Conservation (phyloP, 345 rosid genomes). For the Sisymbrium irio region DNA sequence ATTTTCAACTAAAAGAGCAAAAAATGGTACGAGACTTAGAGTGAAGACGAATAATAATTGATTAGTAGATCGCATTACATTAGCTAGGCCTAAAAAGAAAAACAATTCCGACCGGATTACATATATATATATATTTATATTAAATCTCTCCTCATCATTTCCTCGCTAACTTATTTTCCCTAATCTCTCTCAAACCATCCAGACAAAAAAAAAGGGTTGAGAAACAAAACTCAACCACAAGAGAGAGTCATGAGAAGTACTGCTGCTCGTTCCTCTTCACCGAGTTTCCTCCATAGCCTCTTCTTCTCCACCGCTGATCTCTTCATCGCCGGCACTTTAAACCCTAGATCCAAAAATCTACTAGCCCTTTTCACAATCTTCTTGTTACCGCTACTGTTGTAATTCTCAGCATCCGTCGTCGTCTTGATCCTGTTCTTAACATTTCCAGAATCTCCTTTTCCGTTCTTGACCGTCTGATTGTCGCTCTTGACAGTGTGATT, state of each 20-base stretch:
- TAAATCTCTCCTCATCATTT: conserved; percentile 16
- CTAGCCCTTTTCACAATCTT: conserved; percentile 19
- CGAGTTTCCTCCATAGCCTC: conserved; percentile 53
- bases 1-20: not conserved
- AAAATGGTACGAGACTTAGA: not conserved
- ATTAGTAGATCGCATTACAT: conserved; percentile 10
- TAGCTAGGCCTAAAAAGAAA: not conserved
- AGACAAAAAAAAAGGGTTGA: not conserved
- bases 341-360: conserved; percentile 56
- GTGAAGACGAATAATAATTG: not conserved
- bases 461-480: conserved; percentile 2
- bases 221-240: conserved; percentile 53
- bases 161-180: conserved; percentile 25
- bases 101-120: conserved; percentile 22
- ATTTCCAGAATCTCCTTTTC: conserved; percentile 34
- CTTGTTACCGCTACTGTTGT: not conserved
- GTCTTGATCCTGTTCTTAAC: conserved; percentile 69
- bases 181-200: conserved; percentile 7
- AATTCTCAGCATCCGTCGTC: not conserved
- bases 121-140: conserved; percentile 7
- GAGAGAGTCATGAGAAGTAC: conserved; percentile 86
- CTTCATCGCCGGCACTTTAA: conserved; percentile 72
- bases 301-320: conserved; percentile 62
- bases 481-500: conserved; percentile 13
- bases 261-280: conserved; percentile 92